Percentiles rank a stretch among this genome's conserved stretches.
Conservation (phyloP, 2,329 filamentous ascomycete species). For the Cercospora sp. region DNA sequence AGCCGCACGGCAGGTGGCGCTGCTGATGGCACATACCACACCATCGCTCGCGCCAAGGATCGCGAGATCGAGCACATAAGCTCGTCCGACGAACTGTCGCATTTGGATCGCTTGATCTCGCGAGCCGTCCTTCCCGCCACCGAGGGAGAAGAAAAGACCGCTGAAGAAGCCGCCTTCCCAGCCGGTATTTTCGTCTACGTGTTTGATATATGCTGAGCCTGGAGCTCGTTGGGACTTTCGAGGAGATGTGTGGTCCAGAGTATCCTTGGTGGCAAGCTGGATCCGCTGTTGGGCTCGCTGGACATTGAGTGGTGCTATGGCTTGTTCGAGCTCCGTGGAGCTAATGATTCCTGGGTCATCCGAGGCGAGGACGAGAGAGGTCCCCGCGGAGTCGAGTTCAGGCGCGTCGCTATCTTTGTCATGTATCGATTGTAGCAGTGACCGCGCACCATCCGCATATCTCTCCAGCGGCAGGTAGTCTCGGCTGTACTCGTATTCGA, state of each 20-base stretch:
- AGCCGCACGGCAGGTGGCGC: constrained; percentile 66
- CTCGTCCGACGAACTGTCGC: constrained; percentile 73
- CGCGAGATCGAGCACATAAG: constrained; percentile 77
- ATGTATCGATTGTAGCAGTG: constrained; percentile 15
- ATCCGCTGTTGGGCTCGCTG: constrained; percentile 72
- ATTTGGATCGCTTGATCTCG: constrained; percentile 60
- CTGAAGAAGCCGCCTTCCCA: constrained; percentile 89
- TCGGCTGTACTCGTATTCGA: constrained; percentile 76
- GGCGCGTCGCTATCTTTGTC: constrained; percentile 62
- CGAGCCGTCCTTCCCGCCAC: constrained; percentile 15
- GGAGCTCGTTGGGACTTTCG: constrained; percentile 40
- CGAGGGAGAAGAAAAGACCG: constrained; percentile 78
- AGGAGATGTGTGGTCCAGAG: constrained; percentile 44
- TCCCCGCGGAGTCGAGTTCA: constrained; percentile 33
- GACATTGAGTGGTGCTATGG: constrained; percentile 35
- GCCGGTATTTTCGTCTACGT: constrained; percentile 73
- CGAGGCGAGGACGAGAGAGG: constrained; percentile 66
- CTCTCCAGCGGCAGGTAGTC: constrained; percentile 74
- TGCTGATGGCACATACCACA: constrained; percentile 75
- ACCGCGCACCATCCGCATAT: constrained; percentile 48
- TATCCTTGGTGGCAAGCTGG: constrained; percentile 66
- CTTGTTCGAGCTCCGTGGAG: constrained; percentile 60
- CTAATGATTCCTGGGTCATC: constrained; percentile 78
- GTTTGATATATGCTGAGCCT: constrained; percentile 59
- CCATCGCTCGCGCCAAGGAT: constrained; percentile 69